Percentiles rank a stretch among this genome's conserved stretches.
These are phyloP conservation scores for Backusella psychrophila DNA, from an alignment of 192 early-diverging fungal species.

Conservation along the genomic window DNA sequence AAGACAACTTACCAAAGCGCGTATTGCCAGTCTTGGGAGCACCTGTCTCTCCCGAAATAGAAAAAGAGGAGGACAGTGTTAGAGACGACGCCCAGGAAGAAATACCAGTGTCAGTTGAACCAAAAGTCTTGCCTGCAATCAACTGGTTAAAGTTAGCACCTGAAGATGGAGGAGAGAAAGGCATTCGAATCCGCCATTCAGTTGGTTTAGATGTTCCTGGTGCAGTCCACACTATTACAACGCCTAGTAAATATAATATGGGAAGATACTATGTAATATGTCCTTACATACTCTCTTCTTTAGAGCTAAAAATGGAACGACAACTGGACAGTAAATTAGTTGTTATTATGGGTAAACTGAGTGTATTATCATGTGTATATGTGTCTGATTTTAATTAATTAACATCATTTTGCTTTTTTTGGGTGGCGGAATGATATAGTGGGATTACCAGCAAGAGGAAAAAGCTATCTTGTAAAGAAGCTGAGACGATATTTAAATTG, in stretches of 20 bases:
- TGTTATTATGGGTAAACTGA: slow-evolving; percentile 81
- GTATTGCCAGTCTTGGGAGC: slow-evolving; percentile 7
- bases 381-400: not conserved
- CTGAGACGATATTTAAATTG: slow-evolving; percentile 85
- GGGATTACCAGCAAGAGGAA: slow-evolving; percentile 93
- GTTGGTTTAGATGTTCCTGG: slow-evolving; percentile 51
- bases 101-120: not conserved
- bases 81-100: not conserved
- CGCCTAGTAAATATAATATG: slow-evolving; percentile 35
- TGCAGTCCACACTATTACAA: slow-evolving; percentile 42
- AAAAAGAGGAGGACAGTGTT: not conserved
- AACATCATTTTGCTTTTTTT: slow-evolving; percentile 15
- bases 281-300: not conserved
- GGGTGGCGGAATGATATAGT: slow-evolving; percentile 43
- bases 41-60: slow-evolving; percentile 5
- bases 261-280: not conserved
- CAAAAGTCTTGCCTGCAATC: not conserved
- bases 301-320: slow-evolving; percentile 47
- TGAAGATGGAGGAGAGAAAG: not conserved
- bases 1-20: slow-evolving; percentile 5
- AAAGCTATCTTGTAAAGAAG: slow-evolving; percentile 96
- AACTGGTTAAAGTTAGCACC: not conserved
- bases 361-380: not conserved
- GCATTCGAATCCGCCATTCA: slow-evolving; percentile 15
- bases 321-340: slow-evolving; percentile 88